Conservation (phyloP, 306 rosid species). For the Prinsepia uniflora region DNA sequence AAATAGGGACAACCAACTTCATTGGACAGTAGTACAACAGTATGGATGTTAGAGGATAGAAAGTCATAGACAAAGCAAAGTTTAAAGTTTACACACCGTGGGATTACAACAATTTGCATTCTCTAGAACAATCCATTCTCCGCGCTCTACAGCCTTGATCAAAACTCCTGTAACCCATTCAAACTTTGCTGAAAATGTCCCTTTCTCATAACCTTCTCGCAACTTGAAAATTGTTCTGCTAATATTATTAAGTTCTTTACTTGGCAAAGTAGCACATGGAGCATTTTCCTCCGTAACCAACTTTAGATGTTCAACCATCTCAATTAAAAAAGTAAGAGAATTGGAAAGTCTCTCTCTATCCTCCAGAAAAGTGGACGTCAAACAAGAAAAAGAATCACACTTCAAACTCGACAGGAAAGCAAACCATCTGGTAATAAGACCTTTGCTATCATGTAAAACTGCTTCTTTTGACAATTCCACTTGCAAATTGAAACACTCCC, state of each 20-base stretch:
- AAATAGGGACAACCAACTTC: background rate
- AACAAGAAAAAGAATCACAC: constrained; percentile 35
- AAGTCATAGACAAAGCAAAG: constrained; percentile 3
- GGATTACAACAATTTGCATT: constrained; percentile 96
- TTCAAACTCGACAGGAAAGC: constrained; percentile 37
- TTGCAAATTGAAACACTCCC: constrained; percentile 48
- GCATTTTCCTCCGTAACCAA: constrained; percentile 29
- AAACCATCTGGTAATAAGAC: constrained; percentile 53
- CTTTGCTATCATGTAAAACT: constrained; percentile 26
- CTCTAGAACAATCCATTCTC: constrained; percentile 92
- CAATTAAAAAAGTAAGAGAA: constrained; percentile 50
- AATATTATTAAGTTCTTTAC: constrained; percentile 50
- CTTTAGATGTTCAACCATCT: constrained; percentile 55
- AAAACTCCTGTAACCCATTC: constrained; percentile 83
- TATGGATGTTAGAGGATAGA: constrained; percentile 7
- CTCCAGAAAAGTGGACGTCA: constrained; percentile 34
- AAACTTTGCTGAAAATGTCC: constrained; percentile 58
- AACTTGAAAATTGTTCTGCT: constrained; percentile 51
- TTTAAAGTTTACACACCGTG: constrained; percentile 48
- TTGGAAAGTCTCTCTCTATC: constrained; percentile 40
- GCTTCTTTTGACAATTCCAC: constrained; percentile 37
- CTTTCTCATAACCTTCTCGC: constrained; percentile 46
- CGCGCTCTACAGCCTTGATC: constrained; percentile 81
- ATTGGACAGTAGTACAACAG: background rate
- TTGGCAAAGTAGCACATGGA: constrained; percentile 37